Evolutionary conservation across 1,284 basidiomycete species (phyloP), one percentile per base, ranked within the genome.

Genomic region (Takashimella tepidaria): DNA sequence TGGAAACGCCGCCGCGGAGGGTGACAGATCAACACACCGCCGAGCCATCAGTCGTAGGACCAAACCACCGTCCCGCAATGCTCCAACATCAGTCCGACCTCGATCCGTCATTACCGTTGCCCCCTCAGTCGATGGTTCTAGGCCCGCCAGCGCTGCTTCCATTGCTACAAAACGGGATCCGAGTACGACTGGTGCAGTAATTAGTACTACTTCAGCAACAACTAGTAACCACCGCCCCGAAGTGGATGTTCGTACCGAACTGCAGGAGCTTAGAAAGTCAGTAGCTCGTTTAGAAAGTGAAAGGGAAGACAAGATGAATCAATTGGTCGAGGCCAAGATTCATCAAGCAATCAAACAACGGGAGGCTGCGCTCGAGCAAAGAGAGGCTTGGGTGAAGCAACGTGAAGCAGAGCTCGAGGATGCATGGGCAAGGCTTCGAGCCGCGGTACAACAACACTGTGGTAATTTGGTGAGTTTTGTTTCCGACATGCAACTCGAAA

Each of bases 371-470:
- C 31, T 58, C 11, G 50, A 55, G 24, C 22, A 52, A 21, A 49
- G 62, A 51, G 58, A 54, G 37, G 49, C 53, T 27, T 24, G 40
- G 6, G 42, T 70, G 23, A 41, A 54, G 23, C 51, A 55, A 4
- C 51, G 64, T n/a, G 59, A 66, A 48, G 49, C 57, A 11, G 49
- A 53, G 26, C 45, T 68, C 1, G 46, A 49, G 4, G 16, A 8
- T 19, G 16, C 13, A 20, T 43, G 42, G 42, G 42, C 42, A 8
- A 16, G 21, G 42, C 42, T 43, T 8, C 5, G 42, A 43, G 41
- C 6, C 0, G 50, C 50, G 31, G 8, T 37, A 8, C 10, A 37
- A 16, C 31, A 37, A 16, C 31, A 37, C 31, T 8, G 8, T 16
- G 31, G 31, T 37, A 16, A 37, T 8, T 16, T 37, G 31, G 31